A percentile compares a stretch with the other conserved stretches of the same genome.
phyloP scores from a whole-genome alignment of 75 land plant genomes.

The Gnetum montanum region DNA sequence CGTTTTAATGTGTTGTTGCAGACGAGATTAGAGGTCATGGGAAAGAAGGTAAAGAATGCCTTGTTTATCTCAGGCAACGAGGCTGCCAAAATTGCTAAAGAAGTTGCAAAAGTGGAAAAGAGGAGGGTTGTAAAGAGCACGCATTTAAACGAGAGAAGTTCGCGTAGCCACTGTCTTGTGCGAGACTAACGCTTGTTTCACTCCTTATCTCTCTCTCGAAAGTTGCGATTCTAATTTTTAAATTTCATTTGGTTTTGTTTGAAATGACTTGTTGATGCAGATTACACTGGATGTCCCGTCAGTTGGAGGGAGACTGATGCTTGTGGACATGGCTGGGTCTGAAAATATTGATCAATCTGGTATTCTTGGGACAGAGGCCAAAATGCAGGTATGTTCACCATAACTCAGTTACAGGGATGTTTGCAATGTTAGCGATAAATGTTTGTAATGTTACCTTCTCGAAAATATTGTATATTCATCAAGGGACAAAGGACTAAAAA shows the following conservation, averaged over 20 bases:
- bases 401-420: background rate
- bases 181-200: background rate
- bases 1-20: slow-evolving; percentile 23
- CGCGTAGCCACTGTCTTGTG: slow-evolving; percentile 96
- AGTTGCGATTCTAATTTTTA: too few species aligned
- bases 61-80: slow-evolving; percentile 69
- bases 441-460: too few species aligned
- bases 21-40: slow-evolving; percentile 86
- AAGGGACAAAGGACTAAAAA: too few species aligned
- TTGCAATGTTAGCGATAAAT: background rate
- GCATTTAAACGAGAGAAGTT: slow-evolving; percentile 83
- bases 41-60: slow-evolving; percentile 86
- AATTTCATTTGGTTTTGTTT: background rate
- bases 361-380: slow-evolving; percentile 69
- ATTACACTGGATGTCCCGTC: slow-evolving; percentile 82
- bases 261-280: slow-evolving; percentile 21
- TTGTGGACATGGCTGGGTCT: slow-evolving; percentile 98
- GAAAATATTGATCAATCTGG: slow-evolving; percentile 97
- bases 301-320: slow-evolving; percentile 86
- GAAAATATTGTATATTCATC: too few species aligned
- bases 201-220: too few species aligned
- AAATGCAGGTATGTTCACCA: slow-evolving; percentile 68
- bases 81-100: slow-evolving; percentile 77
- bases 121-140: slow-evolving; percentile 89
- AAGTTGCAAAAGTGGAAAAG: slow-evolving; percentile 90